These are phyloP conservation scores for Cudoniella acicularis DNA, from an alignment of 495 filamentous ascomycete genomes.

Conservation along the genomic window DNA sequence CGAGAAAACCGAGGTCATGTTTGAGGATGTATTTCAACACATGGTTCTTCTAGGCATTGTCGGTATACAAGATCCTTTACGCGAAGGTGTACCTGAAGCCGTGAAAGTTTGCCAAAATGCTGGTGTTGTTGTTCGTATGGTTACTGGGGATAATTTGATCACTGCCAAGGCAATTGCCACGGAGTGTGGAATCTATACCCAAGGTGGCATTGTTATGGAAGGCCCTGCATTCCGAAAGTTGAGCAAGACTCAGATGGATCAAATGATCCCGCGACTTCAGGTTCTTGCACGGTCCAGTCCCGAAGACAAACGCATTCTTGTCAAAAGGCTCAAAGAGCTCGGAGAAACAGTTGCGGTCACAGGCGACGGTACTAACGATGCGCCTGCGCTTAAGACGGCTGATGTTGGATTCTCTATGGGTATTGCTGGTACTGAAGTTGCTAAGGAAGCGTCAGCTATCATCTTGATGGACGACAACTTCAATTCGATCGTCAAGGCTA, in stretches of 20 bases:
- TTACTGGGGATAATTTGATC: constrained; percentile 80
- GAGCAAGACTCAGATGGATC: constrained; percentile 64
- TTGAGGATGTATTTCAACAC: constrained; percentile 74
- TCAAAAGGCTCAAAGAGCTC: constrained; percentile 73
- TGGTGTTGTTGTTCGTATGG: constrained; percentile 85
- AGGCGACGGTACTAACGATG: constrained; percentile 88
- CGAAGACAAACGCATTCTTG: constrained; percentile 81
- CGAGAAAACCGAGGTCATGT: constrained; percentile 65
- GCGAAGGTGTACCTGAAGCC: constrained; percentile 72
- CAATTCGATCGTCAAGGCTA: constrained; percentile 78
- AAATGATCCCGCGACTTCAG: constrained; percentile 69
- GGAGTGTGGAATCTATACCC: constrained; percentile 79
- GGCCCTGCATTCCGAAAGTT: constrained; percentile 80
- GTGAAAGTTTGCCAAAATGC: constrained; percentile 71
- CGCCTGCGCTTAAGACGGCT: constrained; percentile 77
- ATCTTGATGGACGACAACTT: constrained; percentile 94
- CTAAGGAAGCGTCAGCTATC: constrained; percentile 88
- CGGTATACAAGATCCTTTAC: constrained; percentile 85
- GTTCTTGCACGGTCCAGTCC: constrained; percentile 84
- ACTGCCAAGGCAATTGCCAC: constrained; percentile 79
- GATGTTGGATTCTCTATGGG: constrained; percentile 95
- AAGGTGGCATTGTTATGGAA: constrained; percentile 74
- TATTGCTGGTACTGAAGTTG: constrained; percentile 87
- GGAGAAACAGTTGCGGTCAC: constrained; percentile 92
- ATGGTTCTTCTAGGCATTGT: constrained; percentile 78